Conservation (phyloP, 1,284 basidiomycete species). For the Termitomyces sp. region DNA sequence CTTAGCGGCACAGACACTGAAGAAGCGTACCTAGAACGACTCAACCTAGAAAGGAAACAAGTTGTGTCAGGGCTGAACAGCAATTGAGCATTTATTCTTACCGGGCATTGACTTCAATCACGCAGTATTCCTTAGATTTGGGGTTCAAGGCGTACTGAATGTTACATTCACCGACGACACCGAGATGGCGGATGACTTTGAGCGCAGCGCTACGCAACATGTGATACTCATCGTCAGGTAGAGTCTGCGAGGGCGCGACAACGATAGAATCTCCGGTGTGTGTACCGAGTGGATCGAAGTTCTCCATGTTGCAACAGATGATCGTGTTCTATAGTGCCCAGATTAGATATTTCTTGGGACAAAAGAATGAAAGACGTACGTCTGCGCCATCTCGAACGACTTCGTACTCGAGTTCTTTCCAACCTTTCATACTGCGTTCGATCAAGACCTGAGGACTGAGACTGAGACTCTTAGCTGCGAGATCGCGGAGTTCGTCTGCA, state of each 20-base stretch:
- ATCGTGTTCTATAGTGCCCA: slow-evolving; percentile 68
- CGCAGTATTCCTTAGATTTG: slow-evolving; percentile 89
- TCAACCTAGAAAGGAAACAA: slow-evolving; percentile 32
- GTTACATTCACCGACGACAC: slow-evolving; percentile 98
- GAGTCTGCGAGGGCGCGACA: slow-evolving; percentile 96
- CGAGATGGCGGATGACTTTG: slow-evolving; percentile 96
- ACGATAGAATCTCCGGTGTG: slow-evolving; percentile 99
- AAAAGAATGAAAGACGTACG: slow-evolving; percentile 39
- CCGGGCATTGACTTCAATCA: slow-evolving; percentile 97
- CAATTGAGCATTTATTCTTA: slow-evolving; percentile 25
- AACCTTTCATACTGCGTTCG: slow-evolving; percentile 98
- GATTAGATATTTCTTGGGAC: slow-evolving; percentile 2
- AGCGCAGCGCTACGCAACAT: slow-evolving; percentile 98
- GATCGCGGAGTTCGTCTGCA: slow-evolving; percentile 90
- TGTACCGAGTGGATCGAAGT: slow-evolving; percentile 98
- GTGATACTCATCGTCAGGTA: slow-evolving; percentile 98
- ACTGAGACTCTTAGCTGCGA: slow-evolving; percentile 88
- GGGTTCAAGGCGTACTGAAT: slow-evolving; percentile 99
- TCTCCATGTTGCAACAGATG: slow-evolving; percentile 97
- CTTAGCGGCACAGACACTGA: not conserved
- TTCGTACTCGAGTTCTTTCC: slow-evolving; percentile 99
- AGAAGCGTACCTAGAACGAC: slow-evolving; percentile 48
- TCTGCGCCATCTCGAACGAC: slow-evolving; percentile 97
- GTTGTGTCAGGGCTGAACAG: not conserved
- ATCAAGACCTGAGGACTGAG: slow-evolving; percentile 95